Base-by-base conservation (phyloP, 2,329 filamentous ascomycete genomes). In the Stachybotrys echinatus region DNA sequence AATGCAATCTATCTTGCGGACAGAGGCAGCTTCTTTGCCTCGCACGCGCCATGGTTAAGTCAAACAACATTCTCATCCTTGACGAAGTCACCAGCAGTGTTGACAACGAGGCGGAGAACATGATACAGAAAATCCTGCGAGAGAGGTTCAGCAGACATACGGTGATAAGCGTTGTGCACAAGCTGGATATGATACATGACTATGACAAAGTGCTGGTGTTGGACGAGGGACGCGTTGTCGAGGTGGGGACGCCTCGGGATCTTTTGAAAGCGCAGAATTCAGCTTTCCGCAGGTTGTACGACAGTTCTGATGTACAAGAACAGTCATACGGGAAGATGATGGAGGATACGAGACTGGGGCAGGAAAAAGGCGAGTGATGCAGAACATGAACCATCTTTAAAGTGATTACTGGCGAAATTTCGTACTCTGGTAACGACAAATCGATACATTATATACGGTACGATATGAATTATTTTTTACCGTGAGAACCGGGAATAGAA, bases 161-260 rank as follows among this genome's bases (percentile, higher is more conserved):
- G 0, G 72, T 87, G 17, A 63, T 74, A 18, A 62, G 67, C 2
- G 62, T 74, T n/a, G 68, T 64, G 1, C 71, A 74, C 52, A 65
- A 70, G 20, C 54, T 74, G n/a, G 63, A 69, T 6, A 76, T 74
- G 3, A 74, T 80, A 37, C 64, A 75, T 40, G 73, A 74, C 51
- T 78, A 75, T 60, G 77, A 81, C 57, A 67, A 65, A 19, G 68
- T 88, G 17, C 83, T 87, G 5, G 86, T 88, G 56, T 84, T 85
- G 3, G 84, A 88, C 63, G 82, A 83, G 39, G 84, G 85, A 0
- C 68, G 66, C 45, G 81, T 82, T 1, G 75, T 80, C 19, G 85
- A 88, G 44, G 37, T 44, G 4, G 55, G 54, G 8, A 55, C 50
- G 14, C 54, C 55, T 2, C 23, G 43, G 19, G 54, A 51, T 3